Conservation (phyloP, 306 rosid species). For the Clitoria ternatea region DNA sequence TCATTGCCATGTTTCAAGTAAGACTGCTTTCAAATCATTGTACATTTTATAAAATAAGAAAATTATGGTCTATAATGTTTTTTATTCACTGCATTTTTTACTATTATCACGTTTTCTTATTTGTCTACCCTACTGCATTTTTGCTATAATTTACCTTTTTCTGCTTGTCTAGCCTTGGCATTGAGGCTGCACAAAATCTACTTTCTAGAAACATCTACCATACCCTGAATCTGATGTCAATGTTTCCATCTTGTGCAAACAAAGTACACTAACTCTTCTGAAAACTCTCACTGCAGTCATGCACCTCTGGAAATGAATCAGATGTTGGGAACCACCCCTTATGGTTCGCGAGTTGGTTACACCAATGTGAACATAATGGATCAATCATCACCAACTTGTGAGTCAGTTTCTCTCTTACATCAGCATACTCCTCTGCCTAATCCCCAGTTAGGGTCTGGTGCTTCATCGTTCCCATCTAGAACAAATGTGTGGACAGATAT, state of each 20-base stretch:
- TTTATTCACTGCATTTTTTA: too few species aligned
- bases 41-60: background rate
- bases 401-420: slow-evolving; percentile 1
- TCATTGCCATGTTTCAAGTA: slow-evolving; percentile 48
- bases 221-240: slow-evolving; percentile 33
- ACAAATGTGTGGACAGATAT: slow-evolving; percentile 17
- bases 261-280: slow-evolving; percentile 12
- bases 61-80: background rate
- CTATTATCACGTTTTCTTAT: too few species aligned
- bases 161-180: slow-evolving; percentile 38
- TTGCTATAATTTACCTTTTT: slow-evolving; percentile 4
- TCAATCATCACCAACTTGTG: slow-evolving; percentile 25
- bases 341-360: slow-evolving; percentile 24
- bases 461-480: slow-evolving; percentile 26
- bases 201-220: slow-evolving; percentile 28
- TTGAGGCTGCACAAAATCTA: slow-evolving; percentile 37
- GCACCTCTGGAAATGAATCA: slow-evolving; percentile 26
- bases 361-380: slow-evolving; percentile 10
- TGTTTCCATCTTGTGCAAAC: slow-evolving; percentile 23
- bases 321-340: slow-evolving; percentile 12
- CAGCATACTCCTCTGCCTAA: slow-evolving; percentile 25
- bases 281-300: slow-evolving; percentile 17
- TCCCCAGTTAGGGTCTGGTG: slow-evolving; percentile 7
- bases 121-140: too few species aligned
- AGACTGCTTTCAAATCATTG: slow-evolving; percentile 16